phyloP scores from a whole-genome alignment of 176 grass and related monocot genomes.

The Cymbopogon citratus region DNA sequence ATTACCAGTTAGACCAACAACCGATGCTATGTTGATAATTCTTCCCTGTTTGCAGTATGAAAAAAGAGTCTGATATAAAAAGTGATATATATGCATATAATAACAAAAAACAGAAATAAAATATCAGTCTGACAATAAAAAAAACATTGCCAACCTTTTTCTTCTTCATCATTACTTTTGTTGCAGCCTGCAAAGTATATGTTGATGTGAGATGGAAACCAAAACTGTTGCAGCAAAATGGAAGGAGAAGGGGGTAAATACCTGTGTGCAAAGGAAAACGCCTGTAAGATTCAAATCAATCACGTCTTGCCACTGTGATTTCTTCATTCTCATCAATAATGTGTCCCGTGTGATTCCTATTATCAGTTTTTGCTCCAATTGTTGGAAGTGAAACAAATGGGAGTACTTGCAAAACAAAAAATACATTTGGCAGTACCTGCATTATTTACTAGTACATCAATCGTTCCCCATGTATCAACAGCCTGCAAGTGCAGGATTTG shows the following conservation, averaged over 20 bases:
- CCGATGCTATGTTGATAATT: constrained; percentile 93
- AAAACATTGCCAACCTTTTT: constrained; percentile 48
- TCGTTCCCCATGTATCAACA: constrained; percentile 82
- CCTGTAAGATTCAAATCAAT: constrained; percentile 97
- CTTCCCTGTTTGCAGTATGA: constrained; percentile 53
- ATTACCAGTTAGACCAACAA: constrained; percentile 90
- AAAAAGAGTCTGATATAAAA: constrained; percentile 1
- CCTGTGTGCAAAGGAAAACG: constrained; percentile 94
- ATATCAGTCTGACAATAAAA: background rate
- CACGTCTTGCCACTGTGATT: constrained; percentile 97
- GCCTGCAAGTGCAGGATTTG: constrained; percentile 44
- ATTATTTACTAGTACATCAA: constrained; percentile 93
- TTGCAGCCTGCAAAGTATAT: constrained; percentile 70
- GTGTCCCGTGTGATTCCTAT: constrained; percentile 91
- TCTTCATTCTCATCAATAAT: constrained; percentile 99
- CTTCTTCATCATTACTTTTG: constrained; percentile 99
- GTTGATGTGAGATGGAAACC: constrained; percentile 14
- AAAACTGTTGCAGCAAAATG: background rate
- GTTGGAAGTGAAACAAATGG: constrained; percentile 13
- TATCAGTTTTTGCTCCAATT: background rate
- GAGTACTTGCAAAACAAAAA: background rate
- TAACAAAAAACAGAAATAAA: background rate
- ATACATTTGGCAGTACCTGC: constrained; percentile 48
- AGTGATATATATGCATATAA: background rate
- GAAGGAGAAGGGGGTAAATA: background rate